Conservation (phyloP, 331 rosid genomes). For the Acacia pycnantha region DNA sequence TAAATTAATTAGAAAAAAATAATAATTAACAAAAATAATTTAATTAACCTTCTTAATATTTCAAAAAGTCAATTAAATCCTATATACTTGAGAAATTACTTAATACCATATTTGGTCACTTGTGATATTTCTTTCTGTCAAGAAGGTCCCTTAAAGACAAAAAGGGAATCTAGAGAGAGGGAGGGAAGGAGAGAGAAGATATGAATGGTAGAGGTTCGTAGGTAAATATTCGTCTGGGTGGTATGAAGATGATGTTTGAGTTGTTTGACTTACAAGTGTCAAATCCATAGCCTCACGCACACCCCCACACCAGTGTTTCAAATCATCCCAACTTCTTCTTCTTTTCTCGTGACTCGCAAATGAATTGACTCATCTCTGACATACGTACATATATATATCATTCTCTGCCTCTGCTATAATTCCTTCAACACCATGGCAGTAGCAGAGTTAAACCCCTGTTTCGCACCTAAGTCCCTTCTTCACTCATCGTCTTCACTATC, state of each 20-base stretch:
- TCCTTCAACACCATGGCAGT: conserved; percentile 52
- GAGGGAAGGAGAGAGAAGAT: neutral
- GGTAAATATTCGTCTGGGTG: neutral
- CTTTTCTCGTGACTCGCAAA: neutral
- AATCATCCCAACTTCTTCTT: conserved; percentile 24
- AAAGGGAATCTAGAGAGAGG: neutral
- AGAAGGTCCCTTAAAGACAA: too few relatives aligned
- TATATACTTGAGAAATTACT: too few relatives aligned
- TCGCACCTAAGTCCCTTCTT: conserved; percentile 36
- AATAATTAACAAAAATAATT: too few relatives aligned
- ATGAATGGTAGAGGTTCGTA: neutral
- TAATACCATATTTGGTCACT: too few relatives aligned
- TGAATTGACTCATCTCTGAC: neutral
- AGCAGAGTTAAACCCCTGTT: conserved; percentile 57
- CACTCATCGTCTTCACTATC: conserved; percentile 52
- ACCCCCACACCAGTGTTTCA: conserved; percentile 21
- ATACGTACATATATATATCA: neutral
- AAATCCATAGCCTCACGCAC: conserved; percentile 51
- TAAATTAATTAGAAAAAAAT: too few relatives aligned
- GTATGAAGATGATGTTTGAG: neutral
- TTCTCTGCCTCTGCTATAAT: neutral
- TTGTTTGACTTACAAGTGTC: conserved; percentile 63
- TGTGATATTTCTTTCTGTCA: too few relatives aligned
- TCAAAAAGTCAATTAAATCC: fast-evolving
- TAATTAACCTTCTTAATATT: too few relatives aligned